Evolutionary conservation across 2,329 filamentous ascomycete genomes (phyloP), one percentile per base, ranked within the genome.

Genomic region (Pseudocercospora pini-densiflorae): DNA sequence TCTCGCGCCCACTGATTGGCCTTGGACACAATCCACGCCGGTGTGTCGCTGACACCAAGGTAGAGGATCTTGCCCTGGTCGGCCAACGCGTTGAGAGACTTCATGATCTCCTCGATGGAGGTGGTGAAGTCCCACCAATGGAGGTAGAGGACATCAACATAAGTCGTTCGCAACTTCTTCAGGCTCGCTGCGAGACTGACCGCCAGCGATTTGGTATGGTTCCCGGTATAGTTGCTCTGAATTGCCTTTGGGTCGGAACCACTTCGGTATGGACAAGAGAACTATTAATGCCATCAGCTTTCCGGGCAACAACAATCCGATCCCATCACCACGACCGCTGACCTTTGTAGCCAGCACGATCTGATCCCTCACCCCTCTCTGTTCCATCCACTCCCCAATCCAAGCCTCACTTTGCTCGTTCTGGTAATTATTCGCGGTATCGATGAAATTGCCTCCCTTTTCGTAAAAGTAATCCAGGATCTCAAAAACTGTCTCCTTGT

Each of bases 51-150:
- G 75, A 91, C 82, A 36, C 63, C 60, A 1, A 92, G 81, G 70
- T 91, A 91, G 19, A 89, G 79, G 0, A 92, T 87, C 71, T 91
- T 91, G 21, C 89, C 88, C 5, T 82, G 75, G 0, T 76, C 66
- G 0, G 90, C 87, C 9, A 90, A 80, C 19, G 83, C 79, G 73
- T 91, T 89, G 57, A 92, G 81, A 0, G 85, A 84, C 64, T 90
- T 87, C 90, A 92, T 92, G 53, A 92, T 58, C 73, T 92, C 89
- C 0, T 85, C 81, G 53, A 91, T 86, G 0, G 84, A 85, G 21
- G 67, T 64, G 10, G 67, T 62, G 45, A 64, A 69, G 47, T 69
- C 67, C 62, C 63, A 65, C 60, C 55, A 74, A 65, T 82, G 81
- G 6, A 77, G 68, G 55, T 77, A 77, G 3, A 76, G 65, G 27